phyloP scores from a whole-genome alignment of 495 filamentous ascomycete genomes.

The Neurospora sp. region DNA sequence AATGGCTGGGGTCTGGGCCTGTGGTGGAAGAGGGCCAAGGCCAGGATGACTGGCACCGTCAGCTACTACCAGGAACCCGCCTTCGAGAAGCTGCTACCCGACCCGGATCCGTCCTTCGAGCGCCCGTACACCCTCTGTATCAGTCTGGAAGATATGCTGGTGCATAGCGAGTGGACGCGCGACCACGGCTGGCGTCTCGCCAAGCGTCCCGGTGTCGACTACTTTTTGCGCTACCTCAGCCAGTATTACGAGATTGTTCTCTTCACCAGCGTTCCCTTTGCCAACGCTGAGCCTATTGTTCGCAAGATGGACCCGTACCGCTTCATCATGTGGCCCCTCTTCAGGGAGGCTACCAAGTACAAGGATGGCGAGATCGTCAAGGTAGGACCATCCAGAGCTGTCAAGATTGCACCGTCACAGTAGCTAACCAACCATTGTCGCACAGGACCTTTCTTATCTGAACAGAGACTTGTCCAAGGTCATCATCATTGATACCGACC shows the following conservation, averaged over 20 bases:
- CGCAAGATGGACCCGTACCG: conserved; percentile 93
- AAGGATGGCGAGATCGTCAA: conserved; percentile 94
- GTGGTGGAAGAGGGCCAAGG: conserved; percentile 69
- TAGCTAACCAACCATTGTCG: neutral
- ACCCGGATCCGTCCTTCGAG: conserved; percentile 68
- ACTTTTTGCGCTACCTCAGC: conserved; percentile 90
- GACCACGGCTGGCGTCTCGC: conserved; percentile 94
- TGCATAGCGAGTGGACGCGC: conserved; percentile 87
- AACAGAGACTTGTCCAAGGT: conserved; percentile 93
- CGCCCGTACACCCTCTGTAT: conserved; percentile 90
- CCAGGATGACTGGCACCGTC: conserved; percentile 60
- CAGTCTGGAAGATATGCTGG: conserved; percentile 84
- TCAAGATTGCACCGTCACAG: neutral
- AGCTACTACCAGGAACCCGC: conserved; percentile 94
- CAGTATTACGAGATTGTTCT: conserved; percentile 97
- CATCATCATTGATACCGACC: conserved; percentile 80
- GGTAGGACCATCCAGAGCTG: conserved; percentile 43
- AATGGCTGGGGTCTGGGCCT: conserved; percentile 50
- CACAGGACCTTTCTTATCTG: conserved; percentile 84
- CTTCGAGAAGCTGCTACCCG: conserved; percentile 87
- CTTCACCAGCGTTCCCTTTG: conserved; percentile 77
- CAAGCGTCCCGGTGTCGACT: conserved; percentile 91
- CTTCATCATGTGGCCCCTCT: conserved; percentile 91
- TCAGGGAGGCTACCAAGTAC: conserved; percentile 89
- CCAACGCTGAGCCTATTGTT: conserved; percentile 75